phyloP scores from a whole-genome alignment of 495 filamentous ascomycete genomes.

The Tuber melanosporum region DNA sequence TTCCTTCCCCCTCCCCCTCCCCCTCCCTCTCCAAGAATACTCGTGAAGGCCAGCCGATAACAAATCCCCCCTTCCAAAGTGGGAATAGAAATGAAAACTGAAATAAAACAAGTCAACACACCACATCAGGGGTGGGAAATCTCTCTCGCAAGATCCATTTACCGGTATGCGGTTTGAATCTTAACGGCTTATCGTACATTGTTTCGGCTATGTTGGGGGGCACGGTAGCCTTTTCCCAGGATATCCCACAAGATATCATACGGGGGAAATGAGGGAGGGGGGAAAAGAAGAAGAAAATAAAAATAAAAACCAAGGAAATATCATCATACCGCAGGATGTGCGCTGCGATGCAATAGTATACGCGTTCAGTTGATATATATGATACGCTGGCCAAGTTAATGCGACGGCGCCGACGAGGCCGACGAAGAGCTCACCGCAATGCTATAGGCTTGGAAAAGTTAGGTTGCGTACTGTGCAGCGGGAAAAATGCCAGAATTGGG shows the following conservation, averaged over 20 bases:
- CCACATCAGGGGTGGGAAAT: neutral
- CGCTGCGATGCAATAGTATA: neutral
- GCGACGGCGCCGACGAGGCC: neutral
- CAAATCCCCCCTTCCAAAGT: neutral
- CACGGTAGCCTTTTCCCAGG: neutral
- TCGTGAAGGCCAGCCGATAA: neutral
- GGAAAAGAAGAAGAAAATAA: neutral
- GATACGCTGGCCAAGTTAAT: neutral
- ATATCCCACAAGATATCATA: neutral
- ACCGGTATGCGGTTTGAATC: constrained; percentile 5
- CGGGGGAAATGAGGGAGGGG: neutral
- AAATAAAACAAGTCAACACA: neutral
- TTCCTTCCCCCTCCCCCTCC: neutral
- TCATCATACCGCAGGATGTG: neutral
- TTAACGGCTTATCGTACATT: constrained; percentile 1
- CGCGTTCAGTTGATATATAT: neutral
- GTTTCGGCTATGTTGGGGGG: neutral
- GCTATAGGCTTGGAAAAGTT: neutral
- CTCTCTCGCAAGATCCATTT: neutral
- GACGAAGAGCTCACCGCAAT: neutral
- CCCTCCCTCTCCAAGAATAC: neutral
- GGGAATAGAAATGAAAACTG: neutral
- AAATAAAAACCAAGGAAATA: neutral
- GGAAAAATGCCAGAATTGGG: neutral
- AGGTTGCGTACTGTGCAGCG: neutral